Evolutionary conservation across 305 asterid species (phyloP).

Genomic region (Solanum hybrid): DNA sequence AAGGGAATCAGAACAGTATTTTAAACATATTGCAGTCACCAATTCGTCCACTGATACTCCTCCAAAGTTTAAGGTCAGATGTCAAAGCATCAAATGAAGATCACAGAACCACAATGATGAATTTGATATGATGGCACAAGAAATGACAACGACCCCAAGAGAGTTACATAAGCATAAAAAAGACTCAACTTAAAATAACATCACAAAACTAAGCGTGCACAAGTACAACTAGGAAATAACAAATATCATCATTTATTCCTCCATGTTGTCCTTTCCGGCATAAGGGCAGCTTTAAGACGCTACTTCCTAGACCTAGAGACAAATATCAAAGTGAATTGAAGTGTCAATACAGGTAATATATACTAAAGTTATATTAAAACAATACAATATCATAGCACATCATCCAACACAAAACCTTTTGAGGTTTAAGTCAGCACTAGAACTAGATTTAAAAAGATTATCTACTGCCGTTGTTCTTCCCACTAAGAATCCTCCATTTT

Average conservation of each 20-base stretch:
- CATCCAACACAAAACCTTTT: too few species aligned
- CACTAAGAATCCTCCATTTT: not conserved
- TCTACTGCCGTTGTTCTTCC: not conserved
- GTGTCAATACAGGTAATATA: too few species aligned
- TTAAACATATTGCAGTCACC: not conserved
- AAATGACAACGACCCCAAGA: not conserved
- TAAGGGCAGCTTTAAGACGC: too few species aligned
- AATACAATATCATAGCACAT: too few species aligned
- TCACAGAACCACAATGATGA: not conserved
- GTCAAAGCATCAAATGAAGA: not conserved
- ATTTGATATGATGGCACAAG: not conserved
- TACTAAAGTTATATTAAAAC: too few species aligned
- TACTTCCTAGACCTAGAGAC: too few species aligned
- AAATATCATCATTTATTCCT: too few species aligned
- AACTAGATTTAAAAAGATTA: too few species aligned
- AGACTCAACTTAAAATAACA: not conserved
- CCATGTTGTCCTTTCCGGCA: too few species aligned
- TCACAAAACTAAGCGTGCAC: not conserved
- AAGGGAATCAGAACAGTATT: not conserved
- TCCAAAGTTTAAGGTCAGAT: not conserved
- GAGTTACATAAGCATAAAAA: not conserved
- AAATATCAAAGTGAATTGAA: too few species aligned
- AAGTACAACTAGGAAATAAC: too few species aligned
- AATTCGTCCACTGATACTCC: not conserved
- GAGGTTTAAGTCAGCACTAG: too few species aligned